A percentile compares a stretch with the other conserved stretches of the same genome.
Evolutionary conservation across 2,329 filamentous ascomycete genomes (phyloP).

Genomic region (Helotiales sp.): DNA sequence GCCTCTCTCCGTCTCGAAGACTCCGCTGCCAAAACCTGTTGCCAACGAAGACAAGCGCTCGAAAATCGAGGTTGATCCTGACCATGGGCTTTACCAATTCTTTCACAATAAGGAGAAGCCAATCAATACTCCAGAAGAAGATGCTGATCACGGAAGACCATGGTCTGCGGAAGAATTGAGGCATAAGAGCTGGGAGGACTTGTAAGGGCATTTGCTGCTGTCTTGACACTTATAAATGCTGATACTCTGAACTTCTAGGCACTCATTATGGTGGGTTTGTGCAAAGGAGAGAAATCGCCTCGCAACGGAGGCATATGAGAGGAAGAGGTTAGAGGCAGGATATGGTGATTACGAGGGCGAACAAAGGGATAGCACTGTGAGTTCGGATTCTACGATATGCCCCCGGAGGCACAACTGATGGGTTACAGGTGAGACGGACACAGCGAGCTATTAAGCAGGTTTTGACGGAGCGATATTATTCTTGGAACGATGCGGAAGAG

Average conservation of each 20-base stretch:
- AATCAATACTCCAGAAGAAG: slow-evolving; percentile 72
- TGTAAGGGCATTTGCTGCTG: slow-evolving; percentile 39
- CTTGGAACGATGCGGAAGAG: slow-evolving; percentile 75
- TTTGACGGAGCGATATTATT: slow-evolving; percentile 84
- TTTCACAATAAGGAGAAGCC: slow-evolving; percentile 71
- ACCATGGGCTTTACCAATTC: slow-evolving; percentile 92
- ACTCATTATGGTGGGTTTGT: slow-evolving; percentile 92
- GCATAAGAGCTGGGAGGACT: slow-evolving; percentile 88
- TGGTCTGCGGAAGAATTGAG: slow-evolving; percentile 88
- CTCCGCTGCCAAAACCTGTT: slow-evolving; percentile 72
- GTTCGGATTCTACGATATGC: slow-evolving; percentile 34
- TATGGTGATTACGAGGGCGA: slow-evolving; percentile 72
- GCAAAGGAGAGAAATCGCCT: slow-evolving; percentile 88
- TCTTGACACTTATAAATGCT: not conserved
- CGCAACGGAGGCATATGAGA: slow-evolving; percentile 72
- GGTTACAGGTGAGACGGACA: slow-evolving; percentile 67
- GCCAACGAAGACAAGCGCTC: slow-evolving; percentile 56
- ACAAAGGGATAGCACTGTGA: slow-evolving; percentile 65
- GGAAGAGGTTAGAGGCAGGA: slow-evolving; percentile 64
- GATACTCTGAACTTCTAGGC: slow-evolving; percentile 35
- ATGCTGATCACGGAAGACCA: slow-evolving; percentile 70
- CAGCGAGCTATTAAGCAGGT: slow-evolving; percentile 82
- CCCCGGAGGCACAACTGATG: slow-evolving; percentile 16
- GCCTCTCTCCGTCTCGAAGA: slow-evolving; percentile 71
- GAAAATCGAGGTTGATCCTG: slow-evolving; percentile 56